These are phyloP conservation scores for Apiotrichum sp. DNA, from an alignment of 1,284 basidiomycete genomes.

Conservation along the genomic window DNA sequence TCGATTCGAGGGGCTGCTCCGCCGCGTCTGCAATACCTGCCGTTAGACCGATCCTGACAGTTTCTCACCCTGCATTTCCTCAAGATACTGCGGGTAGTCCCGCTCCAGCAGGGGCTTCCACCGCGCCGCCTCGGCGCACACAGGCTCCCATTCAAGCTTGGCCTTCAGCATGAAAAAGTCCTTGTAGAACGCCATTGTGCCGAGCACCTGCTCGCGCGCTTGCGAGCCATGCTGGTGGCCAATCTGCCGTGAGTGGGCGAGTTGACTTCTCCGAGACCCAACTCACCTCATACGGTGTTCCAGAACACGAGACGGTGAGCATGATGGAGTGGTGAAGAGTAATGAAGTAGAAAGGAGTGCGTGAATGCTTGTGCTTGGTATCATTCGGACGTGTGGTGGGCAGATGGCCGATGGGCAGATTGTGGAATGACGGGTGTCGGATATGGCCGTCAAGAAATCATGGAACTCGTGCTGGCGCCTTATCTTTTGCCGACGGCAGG, in stretches of 20 bases:
- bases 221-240: slow-evolving; percentile 13
- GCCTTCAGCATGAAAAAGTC: slow-evolving; percentile 11
- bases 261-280: too few species aligned
- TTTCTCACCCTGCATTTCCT: slow-evolving; percentile 14
- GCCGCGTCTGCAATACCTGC: slow-evolving; percentile 13
- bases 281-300: slow-evolving; percentile 6
- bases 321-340: too few species aligned
- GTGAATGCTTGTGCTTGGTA: too few species aligned
- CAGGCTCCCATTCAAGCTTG: slow-evolving; percentile 13
- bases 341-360: too few species aligned
- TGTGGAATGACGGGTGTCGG: not conserved
- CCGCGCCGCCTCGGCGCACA: slow-evolving; percentile 6
- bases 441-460: not conserved
- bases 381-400: too few species aligned
- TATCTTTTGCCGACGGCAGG: too few species aligned
- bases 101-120: slow-evolving; percentile 14
- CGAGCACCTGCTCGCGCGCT: slow-evolving; percentile 10
- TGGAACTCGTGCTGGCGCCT: too few species aligned
- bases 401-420: too few species aligned
- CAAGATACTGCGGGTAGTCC: slow-evolving; percentile 11
- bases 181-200: slow-evolving; percentile 17
- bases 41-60: not conserved
- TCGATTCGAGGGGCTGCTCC: slow-evolving; percentile 1
- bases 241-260: slow-evolving; percentile 5
- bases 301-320: too few species aligned